Conservation (phyloP, 176 grass and related monocot species). For the Metroxylon sagu region DNA sequence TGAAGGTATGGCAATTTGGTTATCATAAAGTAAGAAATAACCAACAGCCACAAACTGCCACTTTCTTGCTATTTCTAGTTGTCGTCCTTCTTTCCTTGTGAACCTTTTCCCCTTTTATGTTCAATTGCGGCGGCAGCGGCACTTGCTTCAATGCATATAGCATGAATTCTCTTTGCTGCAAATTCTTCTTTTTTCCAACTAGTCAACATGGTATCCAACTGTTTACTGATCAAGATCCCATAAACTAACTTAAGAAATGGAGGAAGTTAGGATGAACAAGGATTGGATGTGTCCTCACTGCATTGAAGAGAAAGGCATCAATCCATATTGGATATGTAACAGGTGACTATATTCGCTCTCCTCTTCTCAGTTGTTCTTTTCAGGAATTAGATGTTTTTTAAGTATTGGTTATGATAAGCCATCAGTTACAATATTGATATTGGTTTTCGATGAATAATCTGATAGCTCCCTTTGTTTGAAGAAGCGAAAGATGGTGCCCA, state of each 20-base stretch:
- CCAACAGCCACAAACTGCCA: too few species aligned
- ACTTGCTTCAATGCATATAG: too few species aligned
- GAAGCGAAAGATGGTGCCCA: constrained; percentile 69
- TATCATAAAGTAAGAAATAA: background rate
- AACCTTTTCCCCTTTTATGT: too few species aligned
- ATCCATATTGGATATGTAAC: constrained; percentile 89
- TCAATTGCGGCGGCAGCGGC: too few species aligned
- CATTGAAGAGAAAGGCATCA: constrained; percentile 70
- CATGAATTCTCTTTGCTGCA: background rate
- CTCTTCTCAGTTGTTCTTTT: too few species aligned
- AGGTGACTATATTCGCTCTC: constrained; percentile 29
- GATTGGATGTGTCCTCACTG: constrained; percentile 94
- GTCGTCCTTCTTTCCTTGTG: too few species aligned
- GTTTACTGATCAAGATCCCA: too few species aligned
- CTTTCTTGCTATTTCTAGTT: background rate
- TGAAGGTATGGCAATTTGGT: constrained; percentile 50
- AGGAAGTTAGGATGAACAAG: constrained; percentile 60
- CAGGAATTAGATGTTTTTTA: too few species aligned
- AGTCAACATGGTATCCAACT: too few species aligned
- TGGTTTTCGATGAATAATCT: background rate
- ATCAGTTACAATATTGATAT: background rate
- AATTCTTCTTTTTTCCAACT: background rate
- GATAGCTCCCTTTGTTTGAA: constrained; percentile 74
- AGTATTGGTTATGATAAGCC: too few species aligned
- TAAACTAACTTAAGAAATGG: constrained; percentile 45